These are phyloP conservation scores for Microbotryum violaceum DNA, from an alignment of 1,284 basidiomycete species.

Conservation along the genomic window DNA sequence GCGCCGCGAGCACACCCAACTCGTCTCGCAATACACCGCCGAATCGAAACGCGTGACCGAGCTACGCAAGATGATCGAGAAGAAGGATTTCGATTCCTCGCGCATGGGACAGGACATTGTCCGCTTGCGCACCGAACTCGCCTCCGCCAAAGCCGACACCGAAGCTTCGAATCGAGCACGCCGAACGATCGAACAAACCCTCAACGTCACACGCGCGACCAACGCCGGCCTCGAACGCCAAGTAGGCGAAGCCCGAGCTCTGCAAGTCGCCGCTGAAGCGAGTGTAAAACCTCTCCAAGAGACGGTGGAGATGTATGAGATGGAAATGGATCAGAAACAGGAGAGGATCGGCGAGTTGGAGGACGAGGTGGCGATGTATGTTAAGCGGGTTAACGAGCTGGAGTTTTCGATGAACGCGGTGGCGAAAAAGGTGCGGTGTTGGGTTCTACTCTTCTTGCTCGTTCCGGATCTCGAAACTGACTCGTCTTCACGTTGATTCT, in stretches of 20 bases:
- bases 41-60: background rate
- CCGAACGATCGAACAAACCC: constrained; percentile 1
- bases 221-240: background rate
- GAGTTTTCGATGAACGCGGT: constrained; percentile 12
- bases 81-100: constrained; percentile 5
- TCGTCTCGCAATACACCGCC: background rate
- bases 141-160: background rate
- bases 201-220: background rate
- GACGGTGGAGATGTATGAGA: background rate
- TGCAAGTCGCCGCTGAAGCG: background rate
- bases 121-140: background rate
- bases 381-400: constrained; percentile 9
- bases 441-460: constrained; percentile 6
- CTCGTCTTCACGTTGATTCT: constrained; percentile 9
- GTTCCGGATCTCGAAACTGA: constrained; percentile 11
- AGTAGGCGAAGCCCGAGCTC: background rate
- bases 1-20: background rate
- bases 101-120: background rate
- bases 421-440: constrained; percentile 10
- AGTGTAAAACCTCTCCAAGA: background rate
- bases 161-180: background rate
- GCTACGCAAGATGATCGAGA: background rate
- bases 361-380: constrained; percentile 3
- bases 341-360: constrained; percentile 13
- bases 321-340: background rate